Evolutionary conservation across 2,329 filamentous ascomycete species (phyloP).

Genomic region (Cordyceps cicadae): DNA sequence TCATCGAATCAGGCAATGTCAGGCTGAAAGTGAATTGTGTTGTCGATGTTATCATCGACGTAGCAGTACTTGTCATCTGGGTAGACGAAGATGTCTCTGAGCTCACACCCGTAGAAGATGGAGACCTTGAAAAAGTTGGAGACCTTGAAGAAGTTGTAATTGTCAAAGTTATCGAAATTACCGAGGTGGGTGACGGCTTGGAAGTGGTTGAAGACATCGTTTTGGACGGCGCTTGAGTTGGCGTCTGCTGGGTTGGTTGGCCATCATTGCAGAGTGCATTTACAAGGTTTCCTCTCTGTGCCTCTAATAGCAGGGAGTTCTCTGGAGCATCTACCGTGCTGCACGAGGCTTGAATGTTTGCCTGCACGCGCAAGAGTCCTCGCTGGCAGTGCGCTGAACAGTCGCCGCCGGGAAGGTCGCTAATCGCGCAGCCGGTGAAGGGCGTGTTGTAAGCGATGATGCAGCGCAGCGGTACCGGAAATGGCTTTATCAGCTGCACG

Average conservation of each 20-base stretch:
- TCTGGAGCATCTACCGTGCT: conserved; percentile 16
- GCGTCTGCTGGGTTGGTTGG: neutral
- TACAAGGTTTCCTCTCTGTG: conserved; percentile 29
- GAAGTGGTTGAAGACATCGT: neutral
- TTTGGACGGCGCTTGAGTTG: neutral
- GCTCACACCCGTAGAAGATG: neutral
- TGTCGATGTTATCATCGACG: neutral
- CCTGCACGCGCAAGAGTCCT: conserved; percentile 22
- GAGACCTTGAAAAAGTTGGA: neutral
- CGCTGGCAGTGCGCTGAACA: conserved; percentile 32
- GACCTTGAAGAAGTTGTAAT: neutral
- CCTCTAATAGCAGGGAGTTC: conserved; percentile 29
- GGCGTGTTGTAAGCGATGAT: conserved; percentile 34
- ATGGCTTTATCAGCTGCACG: conserved; percentile 32
- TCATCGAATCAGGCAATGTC: neutral
- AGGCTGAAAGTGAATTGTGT: neutral
- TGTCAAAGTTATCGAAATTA: neutral
- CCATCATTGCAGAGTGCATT: conserved; percentile 24
- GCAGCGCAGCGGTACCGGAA: conserved; percentile 30
- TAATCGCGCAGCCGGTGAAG: conserved; percentile 27
- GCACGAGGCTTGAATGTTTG: conserved; percentile 23
- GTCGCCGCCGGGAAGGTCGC: conserved; percentile 28
- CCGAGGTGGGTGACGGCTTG: neutral
- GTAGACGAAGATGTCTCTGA: neutral
- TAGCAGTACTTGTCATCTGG: neutral